Percentiles rank a stretch among this genome's conserved stretches.
phyloP scores from a whole-genome alignment of 2,329 filamentous ascomycete genomes.

The Knoxdaviesia proteae region DNA sequence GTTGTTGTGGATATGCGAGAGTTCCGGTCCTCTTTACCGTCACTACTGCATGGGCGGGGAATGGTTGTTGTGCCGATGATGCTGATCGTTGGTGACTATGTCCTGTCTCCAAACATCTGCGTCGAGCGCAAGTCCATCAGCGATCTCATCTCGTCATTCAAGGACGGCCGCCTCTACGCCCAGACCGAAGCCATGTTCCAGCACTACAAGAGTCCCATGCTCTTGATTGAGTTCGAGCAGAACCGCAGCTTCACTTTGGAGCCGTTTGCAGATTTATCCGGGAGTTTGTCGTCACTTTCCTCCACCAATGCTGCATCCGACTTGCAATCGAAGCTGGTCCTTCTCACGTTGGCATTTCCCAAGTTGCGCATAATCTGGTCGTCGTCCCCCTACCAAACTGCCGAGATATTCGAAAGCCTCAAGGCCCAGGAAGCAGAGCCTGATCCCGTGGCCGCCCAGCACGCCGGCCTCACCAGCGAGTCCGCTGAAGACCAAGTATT shows the following conservation, averaged over 20 bases:
- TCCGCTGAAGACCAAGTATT: conserved; percentile 25
- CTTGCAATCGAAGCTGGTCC: conserved; percentile 75
- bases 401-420: conserved; percentile 85
- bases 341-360: conserved; percentile 82
- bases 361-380: conserved; percentile 85
- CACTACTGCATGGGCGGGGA: conserved; percentile 69
- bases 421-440: conserved; percentile 82
- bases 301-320: conserved; percentile 42
- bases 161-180: conserved; percentile 74
- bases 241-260: conserved; percentile 94
- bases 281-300: conserved; percentile 41
- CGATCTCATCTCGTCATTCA: conserved; percentile 80
- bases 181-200: conserved; percentile 89
- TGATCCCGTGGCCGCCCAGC: conserved; percentile 71
- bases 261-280: conserved; percentile 46
- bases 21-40: conserved; percentile 82
- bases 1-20: conserved; percentile 93
- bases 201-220: conserved; percentile 74
- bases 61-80: conserved; percentile 87
- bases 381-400: conserved; percentile 80
- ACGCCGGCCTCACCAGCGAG: conserved; percentile 57
- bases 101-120: conserved; percentile 77
- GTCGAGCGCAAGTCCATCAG: conserved; percentile 85
- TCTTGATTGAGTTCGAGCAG: conserved; percentile 94
- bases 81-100: conserved; percentile 90